phyloP scores from a whole-genome alignment of 176 grass and related monocot species.

The Saccharum spontaneum region DNA sequence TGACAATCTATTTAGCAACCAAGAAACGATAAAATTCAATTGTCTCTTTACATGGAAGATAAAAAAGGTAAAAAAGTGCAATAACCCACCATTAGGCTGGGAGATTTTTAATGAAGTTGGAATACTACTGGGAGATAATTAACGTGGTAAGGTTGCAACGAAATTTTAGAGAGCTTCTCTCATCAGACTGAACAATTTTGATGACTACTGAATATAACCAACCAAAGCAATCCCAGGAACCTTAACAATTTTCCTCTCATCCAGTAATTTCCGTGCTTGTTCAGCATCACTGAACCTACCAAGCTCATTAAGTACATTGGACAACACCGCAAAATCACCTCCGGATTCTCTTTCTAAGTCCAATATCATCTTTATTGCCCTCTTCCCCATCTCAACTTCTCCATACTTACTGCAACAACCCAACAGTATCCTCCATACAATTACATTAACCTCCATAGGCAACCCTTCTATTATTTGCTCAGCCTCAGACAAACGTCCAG shows the following conservation, averaged over 20 bases:
- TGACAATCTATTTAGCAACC: background rate
- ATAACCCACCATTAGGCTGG: constrained; percentile 23
- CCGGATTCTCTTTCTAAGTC: constrained; percentile 52
- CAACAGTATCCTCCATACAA: constrained; percentile 66
- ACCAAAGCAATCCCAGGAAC: constrained; percentile 60
- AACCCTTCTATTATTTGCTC: constrained; percentile 58
- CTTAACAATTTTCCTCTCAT: constrained; percentile 50
- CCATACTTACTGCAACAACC: constrained; percentile 74
- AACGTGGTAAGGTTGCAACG: background rate
- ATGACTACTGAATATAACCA: constrained; percentile 24
- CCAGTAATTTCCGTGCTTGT: constrained; percentile 44
- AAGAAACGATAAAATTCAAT: constrained; percentile 8
- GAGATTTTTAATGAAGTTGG: background rate
- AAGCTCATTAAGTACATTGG: constrained; percentile 62
- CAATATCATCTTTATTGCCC: constrained; percentile 61
- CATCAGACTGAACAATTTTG: background rate
- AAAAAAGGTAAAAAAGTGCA: background rate
- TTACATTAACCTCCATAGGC: constrained; percentile 54
- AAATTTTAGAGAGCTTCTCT: background rate
- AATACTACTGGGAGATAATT: constrained; percentile 9
- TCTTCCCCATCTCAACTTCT: constrained; percentile 65
- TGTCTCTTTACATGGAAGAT: constrained; percentile 10
- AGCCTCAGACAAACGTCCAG: constrained; percentile 54
- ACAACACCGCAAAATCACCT: constrained; percentile 60
- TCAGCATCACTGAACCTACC: constrained; percentile 66